These are phyloP conservation scores for Solanum tarapatanum DNA, from an alignment of 257 asterid species.

Conservation along the genomic window DNA sequence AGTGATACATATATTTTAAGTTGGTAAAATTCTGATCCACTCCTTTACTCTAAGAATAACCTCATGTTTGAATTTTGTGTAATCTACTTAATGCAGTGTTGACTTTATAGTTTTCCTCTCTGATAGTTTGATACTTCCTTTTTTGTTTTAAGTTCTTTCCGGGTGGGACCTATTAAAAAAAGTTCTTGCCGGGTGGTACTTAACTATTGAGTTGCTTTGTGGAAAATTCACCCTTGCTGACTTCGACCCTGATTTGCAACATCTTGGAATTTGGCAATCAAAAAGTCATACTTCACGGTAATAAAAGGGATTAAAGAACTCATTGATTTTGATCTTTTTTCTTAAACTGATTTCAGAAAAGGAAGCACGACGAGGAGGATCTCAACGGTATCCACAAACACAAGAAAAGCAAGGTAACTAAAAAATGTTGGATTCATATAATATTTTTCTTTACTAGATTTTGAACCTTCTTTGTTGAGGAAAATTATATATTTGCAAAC, in stretches of 20 bases:
- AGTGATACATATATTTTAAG: background rate
- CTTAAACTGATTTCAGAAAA: constrained; percentile 31
- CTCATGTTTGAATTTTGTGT: background rate
- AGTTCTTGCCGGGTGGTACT: background rate
- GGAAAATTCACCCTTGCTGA: background rate
- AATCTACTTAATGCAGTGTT: background rate
- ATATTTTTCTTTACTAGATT: background rate
- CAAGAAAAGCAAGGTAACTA: constrained; percentile 64
- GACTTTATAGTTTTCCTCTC: background rate
- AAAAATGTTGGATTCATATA: background rate
- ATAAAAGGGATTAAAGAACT: background rate
- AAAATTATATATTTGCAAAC: background rate
- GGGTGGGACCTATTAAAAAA: background rate
- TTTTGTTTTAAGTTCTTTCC: background rate
- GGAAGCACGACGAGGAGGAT: constrained; percentile 59
- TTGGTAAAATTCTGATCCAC: background rate
- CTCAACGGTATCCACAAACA: constrained; percentile 40
- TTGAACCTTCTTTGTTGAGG: background rate
- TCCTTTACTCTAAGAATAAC: background rate
- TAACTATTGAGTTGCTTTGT: background rate
- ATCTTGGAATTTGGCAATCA: background rate
- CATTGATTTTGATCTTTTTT: background rate
- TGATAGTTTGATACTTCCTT: background rate
- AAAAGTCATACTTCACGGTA: background rate
- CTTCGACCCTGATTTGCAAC: background rate